A percentile compares a stretch with the other conserved stretches of the same genome.
phyloP scores from a whole-genome alignment of 139 green algal species.

The Penium margaritaceum region DNA sequence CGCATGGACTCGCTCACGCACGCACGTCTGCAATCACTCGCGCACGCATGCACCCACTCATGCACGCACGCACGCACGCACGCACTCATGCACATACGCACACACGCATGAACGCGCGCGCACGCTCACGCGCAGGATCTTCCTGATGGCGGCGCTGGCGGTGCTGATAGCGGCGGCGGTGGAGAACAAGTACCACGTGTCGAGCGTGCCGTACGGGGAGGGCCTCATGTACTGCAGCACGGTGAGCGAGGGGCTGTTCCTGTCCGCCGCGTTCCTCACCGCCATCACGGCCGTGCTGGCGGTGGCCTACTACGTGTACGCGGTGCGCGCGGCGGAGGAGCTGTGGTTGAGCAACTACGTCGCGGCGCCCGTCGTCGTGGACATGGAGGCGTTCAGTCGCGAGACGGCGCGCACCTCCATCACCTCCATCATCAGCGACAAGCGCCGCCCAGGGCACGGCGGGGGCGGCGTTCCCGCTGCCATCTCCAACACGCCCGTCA shows the following conservation, averaged over 20 bases:
- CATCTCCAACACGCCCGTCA: too few relatives aligned
- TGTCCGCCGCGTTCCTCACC: neutral
- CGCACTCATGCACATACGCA: too few relatives aligned
- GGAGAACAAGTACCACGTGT: neutral
- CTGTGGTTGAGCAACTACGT: neutral
- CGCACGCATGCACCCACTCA: too few relatives aligned
- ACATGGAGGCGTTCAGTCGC: neutral
- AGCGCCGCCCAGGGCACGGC: too few relatives aligned
- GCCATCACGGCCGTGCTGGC: neutral
- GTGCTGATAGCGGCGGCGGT: neutral
- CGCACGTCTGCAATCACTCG: too few relatives aligned
- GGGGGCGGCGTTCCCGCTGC: too few relatives aligned
- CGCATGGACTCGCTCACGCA: too few relatives aligned
- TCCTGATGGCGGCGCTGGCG: neutral
- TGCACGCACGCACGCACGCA: too few relatives aligned
- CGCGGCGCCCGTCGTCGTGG: neutral
- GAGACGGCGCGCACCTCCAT: neutral
- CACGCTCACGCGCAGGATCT: too few relatives aligned
- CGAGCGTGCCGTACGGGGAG: neutral
- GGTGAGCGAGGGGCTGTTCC: neutral
- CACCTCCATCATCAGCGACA: too few relatives aligned
- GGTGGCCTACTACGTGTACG: neutral
- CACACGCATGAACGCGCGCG: too few relatives aligned
- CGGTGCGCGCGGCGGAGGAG: neutral
- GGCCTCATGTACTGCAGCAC: conserved; percentile 10